phyloP scores from a whole-genome alignment of 805 yeast genomes.

The Myxozyma kluyveri region DNA sequence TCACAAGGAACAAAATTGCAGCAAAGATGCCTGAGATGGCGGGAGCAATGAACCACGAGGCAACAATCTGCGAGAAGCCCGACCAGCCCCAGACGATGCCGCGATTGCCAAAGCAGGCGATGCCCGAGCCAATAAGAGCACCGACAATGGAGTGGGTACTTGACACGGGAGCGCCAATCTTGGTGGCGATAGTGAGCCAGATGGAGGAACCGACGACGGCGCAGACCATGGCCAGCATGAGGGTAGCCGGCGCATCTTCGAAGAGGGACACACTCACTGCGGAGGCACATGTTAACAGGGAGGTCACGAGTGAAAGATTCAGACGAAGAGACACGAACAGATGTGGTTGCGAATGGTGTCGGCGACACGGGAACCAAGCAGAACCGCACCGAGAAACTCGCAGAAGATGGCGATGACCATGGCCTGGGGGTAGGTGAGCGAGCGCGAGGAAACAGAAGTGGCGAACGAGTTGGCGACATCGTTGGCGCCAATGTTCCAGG shows the following conservation, averaged over 20 bases:
- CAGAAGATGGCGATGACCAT: conserved; percentile 66
- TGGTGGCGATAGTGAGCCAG: conserved; percentile 68
- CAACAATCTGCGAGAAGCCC: conserved; percentile 69
- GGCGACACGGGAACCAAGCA: conserved; percentile 71
- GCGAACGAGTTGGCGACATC: conserved; percentile 75
- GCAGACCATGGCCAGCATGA: conserved; percentile 72
- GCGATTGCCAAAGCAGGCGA: conserved; percentile 65
- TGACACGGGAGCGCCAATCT: conserved; percentile 72
- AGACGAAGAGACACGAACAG: conserved; percentile 50
- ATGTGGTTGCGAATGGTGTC: conserved; percentile 64
- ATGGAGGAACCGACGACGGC: conserved; percentile 70
- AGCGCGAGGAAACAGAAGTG: conserved; percentile 68
- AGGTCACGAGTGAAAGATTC: conserved; percentile 61
- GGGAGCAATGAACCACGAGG: conserved; percentile 82
- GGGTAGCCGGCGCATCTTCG: conserved; percentile 59
- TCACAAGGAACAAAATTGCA: conserved; percentile 53
- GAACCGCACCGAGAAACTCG: conserved; percentile 72
- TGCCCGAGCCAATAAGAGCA: conserved; percentile 68
- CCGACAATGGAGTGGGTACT: conserved; percentile 79
- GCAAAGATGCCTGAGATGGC: conserved; percentile 64
- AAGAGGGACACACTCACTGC: conserved; percentile 53
- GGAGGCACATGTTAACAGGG: no score
- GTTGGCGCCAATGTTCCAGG: conserved; percentile 77
- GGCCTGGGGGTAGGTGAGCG: conserved; percentile 71
- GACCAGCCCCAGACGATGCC: conserved; percentile 72